Conservation (phyloP, 176 grass and related monocot genomes). For the Alloteropsis semialata region DNA sequence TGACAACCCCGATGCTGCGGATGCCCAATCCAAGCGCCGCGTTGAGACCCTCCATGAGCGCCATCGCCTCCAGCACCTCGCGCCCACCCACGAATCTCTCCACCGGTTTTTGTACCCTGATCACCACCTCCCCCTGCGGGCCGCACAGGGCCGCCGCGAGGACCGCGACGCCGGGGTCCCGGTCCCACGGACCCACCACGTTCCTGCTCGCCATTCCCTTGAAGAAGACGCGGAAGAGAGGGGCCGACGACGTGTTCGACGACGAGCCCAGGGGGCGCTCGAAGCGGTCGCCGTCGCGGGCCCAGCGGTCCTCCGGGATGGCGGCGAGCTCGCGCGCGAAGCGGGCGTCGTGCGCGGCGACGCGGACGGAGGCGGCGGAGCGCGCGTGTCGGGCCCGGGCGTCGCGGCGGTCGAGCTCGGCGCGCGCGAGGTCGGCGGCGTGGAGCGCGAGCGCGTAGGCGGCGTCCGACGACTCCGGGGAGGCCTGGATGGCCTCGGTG, state of each 20-base stretch:
- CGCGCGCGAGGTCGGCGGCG: constrained; percentile 54
- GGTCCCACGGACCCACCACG: constrained; percentile 21
- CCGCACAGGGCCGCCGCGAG: constrained; percentile 60
- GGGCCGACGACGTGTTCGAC: not conserved
- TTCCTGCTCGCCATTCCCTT: constrained; percentile 58
- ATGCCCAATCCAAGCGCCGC: constrained; percentile 55
- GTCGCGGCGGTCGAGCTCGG: constrained; percentile 44
- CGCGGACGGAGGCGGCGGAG: constrained; percentile 31
- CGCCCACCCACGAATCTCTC: constrained; percentile 14
- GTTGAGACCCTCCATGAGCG: constrained; percentile 59
- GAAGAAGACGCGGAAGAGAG: constrained; percentile 52
- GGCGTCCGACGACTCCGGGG: not conserved
- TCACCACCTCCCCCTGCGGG: constrained; percentile 39
- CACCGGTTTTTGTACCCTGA: constrained; percentile 68
- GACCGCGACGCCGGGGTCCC: constrained; percentile 39
- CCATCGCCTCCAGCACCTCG: constrained; percentile 48
- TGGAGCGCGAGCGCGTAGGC: not conserved
- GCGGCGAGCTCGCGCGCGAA: constrained; percentile 41
- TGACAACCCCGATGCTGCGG: constrained; percentile 38
- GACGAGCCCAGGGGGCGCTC: constrained; percentile 3
- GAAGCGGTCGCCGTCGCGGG: constrained; percentile 19
- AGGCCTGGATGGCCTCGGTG: constrained; percentile 45
- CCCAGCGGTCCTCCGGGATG: constrained; percentile 23
- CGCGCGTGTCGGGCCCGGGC: constrained; percentile 23
- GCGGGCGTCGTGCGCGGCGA: constrained; percentile 30